Conservation (phyloP, 441 rosid species). For the Gossypium gossypioides region DNA sequence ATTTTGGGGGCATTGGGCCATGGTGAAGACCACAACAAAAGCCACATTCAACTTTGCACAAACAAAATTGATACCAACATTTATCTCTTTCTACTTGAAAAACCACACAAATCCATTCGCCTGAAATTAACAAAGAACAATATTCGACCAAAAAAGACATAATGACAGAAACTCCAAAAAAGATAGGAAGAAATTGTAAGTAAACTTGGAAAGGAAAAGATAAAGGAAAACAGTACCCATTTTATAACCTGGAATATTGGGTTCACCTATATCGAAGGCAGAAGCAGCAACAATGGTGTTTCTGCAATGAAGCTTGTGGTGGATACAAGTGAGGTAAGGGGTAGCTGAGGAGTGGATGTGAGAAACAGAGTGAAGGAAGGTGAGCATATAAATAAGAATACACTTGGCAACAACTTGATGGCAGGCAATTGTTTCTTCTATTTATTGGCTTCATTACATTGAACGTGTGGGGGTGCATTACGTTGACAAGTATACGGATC, state of each 20-base stretch:
- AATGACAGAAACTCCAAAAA: background rate
- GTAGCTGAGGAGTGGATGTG: background rate
- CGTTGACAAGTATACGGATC: background rate
- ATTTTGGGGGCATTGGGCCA: too few relatives aligned
- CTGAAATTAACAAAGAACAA: background rate
- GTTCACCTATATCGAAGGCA: background rate
- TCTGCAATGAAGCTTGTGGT: background rate
- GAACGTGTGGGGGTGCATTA: background rate
- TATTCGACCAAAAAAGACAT: background rate
- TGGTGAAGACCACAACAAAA: too few relatives aligned
- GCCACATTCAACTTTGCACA: too few relatives aligned
- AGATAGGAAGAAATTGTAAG: background rate
- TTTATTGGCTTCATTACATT: background rate
- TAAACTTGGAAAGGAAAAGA: background rate
- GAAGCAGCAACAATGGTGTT: background rate
- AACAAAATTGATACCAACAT: background rate
- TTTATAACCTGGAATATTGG: background rate
- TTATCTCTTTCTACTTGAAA: background rate
- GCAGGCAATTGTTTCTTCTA: background rate
- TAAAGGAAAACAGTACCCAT: background rate
- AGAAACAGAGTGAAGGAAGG: background rate
- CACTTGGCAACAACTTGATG: slow-evolving; percentile 6
- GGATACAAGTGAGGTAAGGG: background rate
- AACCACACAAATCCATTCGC: background rate
- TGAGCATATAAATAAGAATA: background rate